Evolutionary conservation across 768 basidiomycete species (phyloP).

Genomic region (Auricularia sp.): DNA sequence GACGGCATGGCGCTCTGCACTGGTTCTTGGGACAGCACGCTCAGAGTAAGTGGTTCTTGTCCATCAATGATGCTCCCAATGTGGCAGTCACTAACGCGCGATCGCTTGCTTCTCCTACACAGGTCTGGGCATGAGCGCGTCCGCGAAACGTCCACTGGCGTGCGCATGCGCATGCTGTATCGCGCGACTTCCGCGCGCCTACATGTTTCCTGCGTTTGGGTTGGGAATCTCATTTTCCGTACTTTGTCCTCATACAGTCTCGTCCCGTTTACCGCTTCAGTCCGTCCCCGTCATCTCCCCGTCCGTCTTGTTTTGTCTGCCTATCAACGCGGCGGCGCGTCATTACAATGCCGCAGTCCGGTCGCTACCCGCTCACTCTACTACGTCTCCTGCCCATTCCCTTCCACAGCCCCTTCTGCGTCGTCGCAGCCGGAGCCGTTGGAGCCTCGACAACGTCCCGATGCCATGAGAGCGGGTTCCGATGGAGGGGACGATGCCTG

Average conservation of each 20-base stretch:
- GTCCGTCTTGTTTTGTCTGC: not conserved
- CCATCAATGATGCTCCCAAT: not conserved
- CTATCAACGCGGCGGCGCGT: not conserved
- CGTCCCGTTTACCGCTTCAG: not conserved
- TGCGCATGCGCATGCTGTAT: no score
- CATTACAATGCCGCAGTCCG: not conserved
- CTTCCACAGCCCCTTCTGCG: not conserved
- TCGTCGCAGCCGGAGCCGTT: no score
- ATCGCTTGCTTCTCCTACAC: not conserved
- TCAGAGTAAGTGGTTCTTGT: conserved; percentile 54
- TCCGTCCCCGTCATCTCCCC: not conserved
- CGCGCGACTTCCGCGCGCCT: not conserved
- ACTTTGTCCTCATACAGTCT: not conserved
- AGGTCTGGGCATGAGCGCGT: not conserved
- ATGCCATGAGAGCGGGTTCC: no score
- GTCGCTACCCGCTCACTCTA: not conserved
- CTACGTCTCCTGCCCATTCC: not conserved
- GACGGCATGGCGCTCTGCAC: conserved; percentile 99
- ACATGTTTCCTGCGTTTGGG: not conserved
- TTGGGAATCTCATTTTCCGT: not conserved
- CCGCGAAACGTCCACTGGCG: no score
- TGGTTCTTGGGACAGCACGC: conserved; percentile 94
- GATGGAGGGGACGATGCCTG: no score
- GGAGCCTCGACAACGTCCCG: no score
- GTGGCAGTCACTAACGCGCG: not conserved